Base-by-base conservation (phyloP, 164 flowering plant genomes). In the Brasenia schreberi region DNA sequence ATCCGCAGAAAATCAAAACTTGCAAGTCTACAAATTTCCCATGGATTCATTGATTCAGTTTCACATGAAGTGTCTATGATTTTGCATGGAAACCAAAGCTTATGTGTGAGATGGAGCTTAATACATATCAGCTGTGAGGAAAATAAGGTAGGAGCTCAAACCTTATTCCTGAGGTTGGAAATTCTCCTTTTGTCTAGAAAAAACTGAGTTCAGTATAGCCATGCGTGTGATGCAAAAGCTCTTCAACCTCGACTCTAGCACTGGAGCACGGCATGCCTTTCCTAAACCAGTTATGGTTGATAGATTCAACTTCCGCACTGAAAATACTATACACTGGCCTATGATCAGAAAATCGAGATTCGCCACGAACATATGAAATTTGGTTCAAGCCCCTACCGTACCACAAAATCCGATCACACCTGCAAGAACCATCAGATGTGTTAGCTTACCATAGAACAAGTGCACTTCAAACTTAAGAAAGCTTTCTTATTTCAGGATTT, bases 361-460 rank as follows among this genome's bases (percentile, higher is more conserved):
- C 96, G 1, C 96, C 96, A 70, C 94, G 89, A 67, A 85, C 91
- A 76, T 90, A 90, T 5, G 95, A 88, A 73, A 88, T 64, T 68
- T 90, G 97, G 69, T 78, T 75, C 23, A 90, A 79, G 66, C 97
- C 97, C 78, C 84, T 80, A 62, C 97, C 97, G 69, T 79, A 80
- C 97, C 97, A 90, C 60, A 90, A 71, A 45, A 90, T 87, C 7
- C 97, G 91, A 74, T 90, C 97, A 80, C 97, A 90, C 97, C 97
- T 90, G 72, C 65, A 81, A 44, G 58, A 18, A 62, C 18, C 61
- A 43, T 66, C 39, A 33, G 39, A 33, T 33, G 39, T 33, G 39
- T 33, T 33, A 33, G 39, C 39, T 33, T 33, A 33, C 39, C 39
- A 33, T 33, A 3, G 39, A 33, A 33, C 39, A 33, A 33, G 4